Base-by-base conservation (phyloP, 1,284 basidiomycete genomes). In the Cerioporus squamosus region DNA sequence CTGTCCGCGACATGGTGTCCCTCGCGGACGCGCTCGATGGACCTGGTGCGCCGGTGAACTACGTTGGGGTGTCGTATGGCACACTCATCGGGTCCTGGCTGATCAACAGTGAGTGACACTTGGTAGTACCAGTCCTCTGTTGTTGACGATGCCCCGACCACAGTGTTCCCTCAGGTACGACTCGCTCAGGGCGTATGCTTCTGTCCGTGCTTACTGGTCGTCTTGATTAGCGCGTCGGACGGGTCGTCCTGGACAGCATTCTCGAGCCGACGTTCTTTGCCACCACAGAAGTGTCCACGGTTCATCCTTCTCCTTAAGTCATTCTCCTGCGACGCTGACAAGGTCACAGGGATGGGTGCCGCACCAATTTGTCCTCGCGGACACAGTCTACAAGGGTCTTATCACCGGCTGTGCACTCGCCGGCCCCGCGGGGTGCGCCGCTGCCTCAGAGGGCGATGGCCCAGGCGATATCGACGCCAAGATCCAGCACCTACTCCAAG, bases 11-110 rank as follows among this genome's bases (percentile, higher is more conserved):
- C 36, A 10, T 66, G 47, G 55, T 63, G 18, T 58, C 59, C 5
- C 22, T 66, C 9, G 61, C 57, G 23, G 63, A 65, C 23, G 60
- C 56, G 24, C 26, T 66, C 12, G 63, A 65, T 23, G 65, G 61
- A 0, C 45, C 56, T 2, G 61, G 57, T 4, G 44, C 45, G 0
- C 55, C 57, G 5, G 43, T 67, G 8, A 63, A 63, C 40, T 63
- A 45, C 23, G 15, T 38, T 15, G 65, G 65, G 0, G 7, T 59
- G 2, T 63, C 59, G 22, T 62, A 65, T 26, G 63, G 63, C 1
- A 50, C 63, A 0, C 3, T 62, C 0, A n/a, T 67, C 2, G 65
- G 61, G 5, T 39, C 57, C 1, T 65, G 60, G 57, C 38, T 66
- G 22, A 43, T 66, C 10, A 57, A 63, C n/a, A 66, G 64, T 64